These are phyloP conservation scores for Yamadazyma songkhlaensis DNA, from an alignment of 1,139 yeast genomes.

Conservation along the genomic window DNA sequence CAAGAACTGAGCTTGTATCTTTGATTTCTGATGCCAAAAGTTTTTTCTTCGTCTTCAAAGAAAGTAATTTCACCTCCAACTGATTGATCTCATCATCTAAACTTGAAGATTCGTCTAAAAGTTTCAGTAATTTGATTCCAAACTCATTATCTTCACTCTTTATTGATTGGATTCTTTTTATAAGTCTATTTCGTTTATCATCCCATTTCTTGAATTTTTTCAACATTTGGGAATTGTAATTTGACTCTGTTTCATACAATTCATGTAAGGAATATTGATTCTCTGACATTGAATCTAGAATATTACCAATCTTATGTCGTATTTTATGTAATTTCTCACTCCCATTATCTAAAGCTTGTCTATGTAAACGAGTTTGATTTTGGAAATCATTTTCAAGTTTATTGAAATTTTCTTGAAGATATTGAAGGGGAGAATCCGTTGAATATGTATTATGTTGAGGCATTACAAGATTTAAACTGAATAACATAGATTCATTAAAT, in stretches of 20 bases:
- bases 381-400: constrained; percentile 21
- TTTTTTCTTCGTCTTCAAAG: constrained; percentile 35
- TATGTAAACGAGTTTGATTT: constrained; percentile 23
- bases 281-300: constrained; percentile 38
- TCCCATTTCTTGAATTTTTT: constrained; percentile 47
- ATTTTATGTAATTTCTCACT: constrained; percentile 26
- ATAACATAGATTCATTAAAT: constrained; percentile 4
- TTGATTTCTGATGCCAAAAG: constrained; percentile 42
- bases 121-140: constrained; percentile 41
- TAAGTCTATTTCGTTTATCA: constrained; percentile 28
- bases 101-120: constrained; percentile 31
- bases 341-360: constrained; percentile 26
- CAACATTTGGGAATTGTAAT: constrained; percentile 26
- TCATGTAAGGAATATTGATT: constrained; percentile 48
- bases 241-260: constrained; percentile 41
- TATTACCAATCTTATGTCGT: constrained; percentile 25
- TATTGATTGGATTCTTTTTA: constrained; percentile 37
- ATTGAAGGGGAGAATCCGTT: constrained; percentile 24
- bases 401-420: constrained; percentile 21
- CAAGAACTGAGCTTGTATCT: constrained; percentile 53
- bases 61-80: constrained; percentile 36
- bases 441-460: neutral
- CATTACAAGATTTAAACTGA: constrained; percentile 5
- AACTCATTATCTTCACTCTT: constrained; percentile 41
- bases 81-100: constrained; percentile 42